Conservation (phyloP, 176 grass and related monocot species). For the Zoysia japonica region DNA sequence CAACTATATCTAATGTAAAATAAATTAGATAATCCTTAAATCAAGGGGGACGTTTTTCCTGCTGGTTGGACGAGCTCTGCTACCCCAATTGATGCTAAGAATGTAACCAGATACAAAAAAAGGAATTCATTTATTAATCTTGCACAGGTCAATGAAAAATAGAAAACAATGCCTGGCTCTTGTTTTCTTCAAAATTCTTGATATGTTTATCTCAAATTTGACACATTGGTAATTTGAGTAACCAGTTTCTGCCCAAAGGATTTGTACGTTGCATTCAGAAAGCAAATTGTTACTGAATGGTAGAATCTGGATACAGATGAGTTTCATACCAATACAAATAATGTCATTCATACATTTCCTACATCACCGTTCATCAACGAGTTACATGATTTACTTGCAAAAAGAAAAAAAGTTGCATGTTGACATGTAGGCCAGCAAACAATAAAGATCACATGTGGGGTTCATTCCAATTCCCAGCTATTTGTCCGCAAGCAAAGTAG, state of each 20-base stretch:
- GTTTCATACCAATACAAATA: not conserved
- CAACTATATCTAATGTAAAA: not conserved
- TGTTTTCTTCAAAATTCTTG: not conserved
- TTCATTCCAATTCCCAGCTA: not conserved
- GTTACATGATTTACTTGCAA: no score
- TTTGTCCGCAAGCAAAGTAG: not conserved
- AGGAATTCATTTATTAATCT: not conserved
- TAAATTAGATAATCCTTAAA: not conserved
- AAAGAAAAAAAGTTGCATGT: not conserved
- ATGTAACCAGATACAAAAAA: not conserved
- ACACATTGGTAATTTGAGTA: not conserved
- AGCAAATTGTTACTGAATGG: not conserved
- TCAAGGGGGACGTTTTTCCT: not conserved
- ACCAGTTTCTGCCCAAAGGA: not conserved
- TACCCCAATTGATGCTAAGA: not conserved
- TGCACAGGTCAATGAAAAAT: not conserved
- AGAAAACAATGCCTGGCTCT: not conserved
- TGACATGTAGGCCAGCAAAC: conserved; percentile 1
- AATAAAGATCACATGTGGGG: conserved; percentile 28
- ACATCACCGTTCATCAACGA: not conserved
- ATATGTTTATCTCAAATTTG: not conserved
- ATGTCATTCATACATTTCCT: not conserved
- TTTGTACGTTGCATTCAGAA: not conserved
- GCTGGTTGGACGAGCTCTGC: not conserved
- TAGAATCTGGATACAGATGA: conserved; percentile 11